Percentiles rank a stretch among this genome's conserved stretches.
Evolutionary conservation across 2,329 filamentous ascomycete genomes (phyloP).

Genomic region (Ceratocystis ficicola): DNA sequence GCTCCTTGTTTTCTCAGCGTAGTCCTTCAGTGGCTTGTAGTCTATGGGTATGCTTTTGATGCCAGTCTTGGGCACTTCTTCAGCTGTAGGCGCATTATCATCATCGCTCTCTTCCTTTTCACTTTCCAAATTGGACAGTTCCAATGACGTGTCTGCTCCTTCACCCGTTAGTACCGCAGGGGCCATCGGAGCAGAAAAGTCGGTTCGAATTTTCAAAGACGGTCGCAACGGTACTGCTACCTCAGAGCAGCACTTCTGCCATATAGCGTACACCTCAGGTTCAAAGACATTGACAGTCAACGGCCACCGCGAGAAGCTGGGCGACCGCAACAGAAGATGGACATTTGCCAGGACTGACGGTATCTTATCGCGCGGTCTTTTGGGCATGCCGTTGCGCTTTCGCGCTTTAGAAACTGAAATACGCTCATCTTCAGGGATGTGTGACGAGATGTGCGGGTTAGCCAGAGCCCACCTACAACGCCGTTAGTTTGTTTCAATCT

Average conservation of each 20-base stretch:
- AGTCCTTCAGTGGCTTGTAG: constrained; percentile 41
- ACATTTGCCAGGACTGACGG: constrained; percentile 64
- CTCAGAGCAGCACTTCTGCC: constrained; percentile 47
- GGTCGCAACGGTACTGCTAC: constrained; percentile 37
- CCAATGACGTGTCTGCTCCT: constrained; percentile 1
- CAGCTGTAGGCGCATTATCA: not conserved
- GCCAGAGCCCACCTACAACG: constrained; percentile 72
- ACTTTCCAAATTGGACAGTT: not conserved
- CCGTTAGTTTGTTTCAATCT: not conserved
- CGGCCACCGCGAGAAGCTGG: constrained; percentile 75
- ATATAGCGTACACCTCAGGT: constrained; percentile 54
- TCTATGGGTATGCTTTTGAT: constrained; percentile 45
- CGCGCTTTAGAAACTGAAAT: constrained; percentile 40
- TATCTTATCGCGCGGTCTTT: constrained; percentile 47
- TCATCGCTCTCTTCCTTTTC: not conserved
- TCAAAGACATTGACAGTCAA: constrained; percentile 68
- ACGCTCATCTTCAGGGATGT: constrained; percentile 56
- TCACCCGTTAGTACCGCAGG: constrained; percentile 8
- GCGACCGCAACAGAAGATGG: constrained; percentile 64
- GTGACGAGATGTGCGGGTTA: constrained; percentile 67
- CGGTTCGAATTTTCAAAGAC: constrained; percentile 43
- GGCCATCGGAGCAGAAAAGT: constrained; percentile 34
- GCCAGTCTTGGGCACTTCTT: constrained; percentile 30
- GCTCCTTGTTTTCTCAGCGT: constrained; percentile 44
- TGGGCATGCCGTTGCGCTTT: constrained; percentile 44